phyloP scores from a whole-genome alignment of 768 basidiomycete genomes.

The Mycena amicta region DNA sequence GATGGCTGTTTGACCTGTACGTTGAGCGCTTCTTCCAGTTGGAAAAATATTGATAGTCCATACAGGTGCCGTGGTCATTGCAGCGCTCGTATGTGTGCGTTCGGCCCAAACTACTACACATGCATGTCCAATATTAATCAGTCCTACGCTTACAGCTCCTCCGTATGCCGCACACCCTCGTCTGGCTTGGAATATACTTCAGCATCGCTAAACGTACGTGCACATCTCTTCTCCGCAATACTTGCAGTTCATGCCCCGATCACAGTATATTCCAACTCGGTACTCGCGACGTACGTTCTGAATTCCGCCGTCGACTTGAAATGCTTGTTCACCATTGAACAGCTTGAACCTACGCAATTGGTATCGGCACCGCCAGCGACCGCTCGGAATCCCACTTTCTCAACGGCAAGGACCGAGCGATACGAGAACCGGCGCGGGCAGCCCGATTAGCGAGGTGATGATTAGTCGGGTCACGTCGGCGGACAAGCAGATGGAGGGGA shows the following conservation, averaged over 20 bases:
- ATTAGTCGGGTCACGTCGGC: neutral
- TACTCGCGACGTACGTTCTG: conserved; percentile 9
- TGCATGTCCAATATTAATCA: neutral
- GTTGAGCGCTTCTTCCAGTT: neutral
- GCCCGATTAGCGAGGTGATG: neutral
- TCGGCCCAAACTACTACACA: neutral
- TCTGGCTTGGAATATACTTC: conserved; percentile 12
- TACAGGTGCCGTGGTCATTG: conserved; percentile 6
- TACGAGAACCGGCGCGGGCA: neutral
- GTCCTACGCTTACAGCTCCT: neutral
- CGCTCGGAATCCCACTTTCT: conserved; percentile 7
- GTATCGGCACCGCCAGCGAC: conserved; percentile 10
- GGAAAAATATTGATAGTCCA: too few species aligned
- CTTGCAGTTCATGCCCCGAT: neutral
- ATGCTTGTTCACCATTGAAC: neutral
- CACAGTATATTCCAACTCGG: conserved; percentile 12
- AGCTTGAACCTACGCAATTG: conserved; percentile 15
- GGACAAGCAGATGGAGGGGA: conserved; percentile 4
- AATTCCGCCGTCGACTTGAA: neutral
- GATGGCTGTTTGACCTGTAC: conserved; percentile 12
- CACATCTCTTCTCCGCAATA: neutral
- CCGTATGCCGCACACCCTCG: conserved; percentile 10
- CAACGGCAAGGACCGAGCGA: neutral
- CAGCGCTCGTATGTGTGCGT: conserved; percentile 8
- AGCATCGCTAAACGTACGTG: conserved; percentile 7